phyloP scores from a whole-genome alignment of 75 land plant species.

The Larix kaempferi region DNA sequence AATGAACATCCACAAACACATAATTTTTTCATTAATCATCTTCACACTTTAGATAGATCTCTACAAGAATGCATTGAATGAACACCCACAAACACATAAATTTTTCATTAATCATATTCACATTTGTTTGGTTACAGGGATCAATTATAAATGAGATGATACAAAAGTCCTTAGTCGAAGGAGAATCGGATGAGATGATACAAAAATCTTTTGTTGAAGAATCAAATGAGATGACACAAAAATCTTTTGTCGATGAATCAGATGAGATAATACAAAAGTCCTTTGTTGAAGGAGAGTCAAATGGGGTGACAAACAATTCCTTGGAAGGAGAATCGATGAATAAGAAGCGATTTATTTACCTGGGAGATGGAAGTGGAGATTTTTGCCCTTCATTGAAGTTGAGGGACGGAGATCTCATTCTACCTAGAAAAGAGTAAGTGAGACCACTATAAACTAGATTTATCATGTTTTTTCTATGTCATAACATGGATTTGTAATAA shows the following conservation, averaged over 20 bases:
- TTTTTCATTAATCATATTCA: too few relatives aligned
- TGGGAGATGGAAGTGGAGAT: conserved; percentile 56
- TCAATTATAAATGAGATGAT: neutral
- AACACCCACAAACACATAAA: too few relatives aligned
- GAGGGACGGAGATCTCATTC: conserved; percentile 28
- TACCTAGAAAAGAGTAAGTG: conserved; percentile 45
- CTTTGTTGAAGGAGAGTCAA: neutral
- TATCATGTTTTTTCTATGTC: too few relatives aligned
- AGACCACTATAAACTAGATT: too few relatives aligned
- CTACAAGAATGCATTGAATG: too few relatives aligned
- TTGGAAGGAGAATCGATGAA: neutral
- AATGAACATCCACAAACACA: too few relatives aligned
- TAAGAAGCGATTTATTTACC: conserved; percentile 23
- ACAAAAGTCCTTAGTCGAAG: neutral
- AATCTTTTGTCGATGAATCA: neutral
- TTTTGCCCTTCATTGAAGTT: conserved; percentile 50
- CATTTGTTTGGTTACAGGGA: neutral
- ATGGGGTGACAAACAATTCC: neutral
- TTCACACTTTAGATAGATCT: too few relatives aligned
- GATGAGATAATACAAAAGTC: neutral
- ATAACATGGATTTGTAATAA: too few relatives aligned
- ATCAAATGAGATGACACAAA: neutral
- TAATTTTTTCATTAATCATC: too few relatives aligned
- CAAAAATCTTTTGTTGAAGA: neutral
- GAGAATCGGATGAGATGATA: neutral